phyloP scores from a whole-genome alignment of 2,329 filamentous ascomycete species.

The Cladosporium sp. region DNA sequence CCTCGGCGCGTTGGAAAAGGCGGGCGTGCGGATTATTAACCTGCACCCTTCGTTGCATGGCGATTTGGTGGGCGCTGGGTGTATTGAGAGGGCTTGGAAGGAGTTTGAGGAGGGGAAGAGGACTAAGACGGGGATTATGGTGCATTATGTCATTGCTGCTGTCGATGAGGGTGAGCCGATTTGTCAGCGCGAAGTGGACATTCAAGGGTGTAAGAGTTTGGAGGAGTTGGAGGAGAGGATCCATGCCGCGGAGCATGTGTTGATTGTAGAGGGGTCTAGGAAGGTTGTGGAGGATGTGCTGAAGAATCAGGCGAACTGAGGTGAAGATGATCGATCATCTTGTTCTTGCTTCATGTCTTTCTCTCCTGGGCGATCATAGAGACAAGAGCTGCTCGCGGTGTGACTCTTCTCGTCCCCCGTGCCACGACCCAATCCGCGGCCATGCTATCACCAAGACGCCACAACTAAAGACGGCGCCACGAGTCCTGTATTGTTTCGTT shows the following conservation, averaged over 20 bases:
- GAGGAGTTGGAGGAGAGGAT: conserved; percentile 66
- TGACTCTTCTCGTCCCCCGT: no score
- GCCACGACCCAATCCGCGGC: no score
- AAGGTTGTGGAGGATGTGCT: conserved; percentile 37
- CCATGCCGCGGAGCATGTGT: conserved; percentile 68
- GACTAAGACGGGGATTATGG: conserved; percentile 74
- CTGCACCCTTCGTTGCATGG: conserved; percentile 72
- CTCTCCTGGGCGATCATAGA: no score
- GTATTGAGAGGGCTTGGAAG: conserved; percentile 72
- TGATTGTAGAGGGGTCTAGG: conserved; percentile 71
- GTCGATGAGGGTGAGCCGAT: conserved; percentile 78
- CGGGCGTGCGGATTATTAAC: conserved; percentile 69
- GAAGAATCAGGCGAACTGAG: not conserved
- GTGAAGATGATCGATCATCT: no score
- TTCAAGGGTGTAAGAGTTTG: conserved; percentile 54
- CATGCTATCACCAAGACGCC: no score
- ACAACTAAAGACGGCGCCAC: no score
- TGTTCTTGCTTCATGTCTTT: no score
- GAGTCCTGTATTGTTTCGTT: no score
- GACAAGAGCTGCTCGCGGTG: no score
- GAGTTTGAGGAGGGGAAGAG: conserved; percentile 66
- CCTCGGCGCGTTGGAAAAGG: conserved; percentile 60
- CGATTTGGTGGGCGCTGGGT: conserved; percentile 64
- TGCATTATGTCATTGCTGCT: conserved; percentile 71
- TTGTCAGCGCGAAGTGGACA: conserved; percentile 63